A percentile compares a stretch with the other conserved stretches of the same genome.
Evolutionary conservation across 1,284 basidiomycete genomes (phyloP).

Genomic region (Boletus calvinii): DNA sequence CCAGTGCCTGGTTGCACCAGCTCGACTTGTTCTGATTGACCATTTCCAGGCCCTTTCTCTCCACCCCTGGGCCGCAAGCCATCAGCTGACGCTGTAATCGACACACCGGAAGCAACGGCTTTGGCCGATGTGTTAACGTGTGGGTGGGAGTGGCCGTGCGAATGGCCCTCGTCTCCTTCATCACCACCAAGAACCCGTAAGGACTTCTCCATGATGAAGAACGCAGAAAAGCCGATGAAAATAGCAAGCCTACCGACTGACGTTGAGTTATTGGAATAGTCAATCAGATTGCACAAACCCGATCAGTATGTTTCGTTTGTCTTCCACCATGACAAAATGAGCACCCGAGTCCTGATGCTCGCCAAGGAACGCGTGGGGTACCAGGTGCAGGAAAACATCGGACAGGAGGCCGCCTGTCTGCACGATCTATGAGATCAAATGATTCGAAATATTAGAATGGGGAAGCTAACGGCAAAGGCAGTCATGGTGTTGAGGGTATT

Average conservation of each 20-base stretch:
- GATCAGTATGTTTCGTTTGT: slow-evolving; percentile 85
- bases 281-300: slow-evolving; percentile 49
- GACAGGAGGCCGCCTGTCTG: slow-evolving; percentile 87
- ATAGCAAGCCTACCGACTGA: slow-evolving; percentile 61
- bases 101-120: slow-evolving; percentile 36
- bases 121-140: slow-evolving; percentile 34
- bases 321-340: slow-evolving; percentile 79
- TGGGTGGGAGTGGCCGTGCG: slow-evolving; percentile 58
- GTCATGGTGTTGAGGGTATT: slow-evolving; percentile 90
- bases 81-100: slow-evolving; percentile 27
- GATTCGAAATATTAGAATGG: slow-evolving; percentile 14
- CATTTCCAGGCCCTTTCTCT: slow-evolving; percentile 26
- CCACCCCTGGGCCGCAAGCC: slow-evolving; percentile 36
- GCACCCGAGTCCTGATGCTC: slow-evolving; percentile 71
- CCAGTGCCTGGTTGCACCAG: slow-evolving; percentile 36
- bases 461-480: slow-evolving; percentile 67
- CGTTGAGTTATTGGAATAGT: slow-evolving; percentile 11
- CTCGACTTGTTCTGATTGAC: slow-evolving; percentile 22
- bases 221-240: slow-evolving; percentile 81
- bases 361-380: slow-evolving; percentile 88
- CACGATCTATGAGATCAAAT: slow-evolving; percentile 28
- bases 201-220: slow-evolving; percentile 90
- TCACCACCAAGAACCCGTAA: slow-evolving; percentile 74
- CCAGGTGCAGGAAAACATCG: slow-evolving; percentile 86
- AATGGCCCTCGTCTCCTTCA: slow-evolving; percentile 49